These are phyloP conservation scores for Melampsora larici-populina DNA, from an alignment of 1,284 basidiomycete species.

Conservation along the genomic window DNA sequence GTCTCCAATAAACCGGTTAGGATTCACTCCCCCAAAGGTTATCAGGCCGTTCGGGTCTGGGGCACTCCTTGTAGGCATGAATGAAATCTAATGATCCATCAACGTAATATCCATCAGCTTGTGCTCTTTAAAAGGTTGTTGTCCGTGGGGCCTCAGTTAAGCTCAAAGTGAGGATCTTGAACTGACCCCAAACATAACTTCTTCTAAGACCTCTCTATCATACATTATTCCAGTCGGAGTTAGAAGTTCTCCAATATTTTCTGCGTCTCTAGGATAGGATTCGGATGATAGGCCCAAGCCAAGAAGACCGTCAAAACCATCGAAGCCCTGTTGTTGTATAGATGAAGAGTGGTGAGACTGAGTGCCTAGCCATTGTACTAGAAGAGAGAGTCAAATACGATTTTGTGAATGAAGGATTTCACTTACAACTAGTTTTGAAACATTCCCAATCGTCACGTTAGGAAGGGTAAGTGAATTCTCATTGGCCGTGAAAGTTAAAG, in stretches of 20 bases:
- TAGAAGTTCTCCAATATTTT: conserved; percentile 41
- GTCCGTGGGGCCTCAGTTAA: neutral
- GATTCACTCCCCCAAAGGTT: conserved; percentile 39
- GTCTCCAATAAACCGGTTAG: conserved; percentile 29
- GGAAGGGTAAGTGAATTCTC: conserved; percentile 20
- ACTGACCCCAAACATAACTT: conserved; percentile 42
- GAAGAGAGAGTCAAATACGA: neutral
- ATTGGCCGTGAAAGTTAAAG: conserved; percentile 20
- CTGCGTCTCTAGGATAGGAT: conserved; percentile 39
- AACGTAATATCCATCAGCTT: conserved; percentile 9
- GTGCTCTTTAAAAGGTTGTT: neutral
- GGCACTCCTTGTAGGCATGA: conserved; percentile 38
- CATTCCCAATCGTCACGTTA: conserved; percentile 40
- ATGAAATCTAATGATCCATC: conserved; percentile 21
- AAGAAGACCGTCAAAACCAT: conserved; percentile 36
- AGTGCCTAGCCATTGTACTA: neutral
- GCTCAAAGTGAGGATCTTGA: neutral
- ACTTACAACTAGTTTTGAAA: conserved; percentile 39
- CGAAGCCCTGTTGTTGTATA: conserved; percentile 32
- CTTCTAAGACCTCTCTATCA: conserved; percentile 38
- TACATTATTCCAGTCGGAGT: conserved; percentile 43
- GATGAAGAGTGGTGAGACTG: too few species aligned
- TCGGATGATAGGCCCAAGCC: conserved; percentile 43
- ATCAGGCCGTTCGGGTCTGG: conserved; percentile 39
- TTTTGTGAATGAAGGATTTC: neutral